Percentiles rank a stretch among this genome's conserved stretches.
Conservation (phyloP, 805 yeast species). For the Hanseniaspora valbyensis region DNA sequence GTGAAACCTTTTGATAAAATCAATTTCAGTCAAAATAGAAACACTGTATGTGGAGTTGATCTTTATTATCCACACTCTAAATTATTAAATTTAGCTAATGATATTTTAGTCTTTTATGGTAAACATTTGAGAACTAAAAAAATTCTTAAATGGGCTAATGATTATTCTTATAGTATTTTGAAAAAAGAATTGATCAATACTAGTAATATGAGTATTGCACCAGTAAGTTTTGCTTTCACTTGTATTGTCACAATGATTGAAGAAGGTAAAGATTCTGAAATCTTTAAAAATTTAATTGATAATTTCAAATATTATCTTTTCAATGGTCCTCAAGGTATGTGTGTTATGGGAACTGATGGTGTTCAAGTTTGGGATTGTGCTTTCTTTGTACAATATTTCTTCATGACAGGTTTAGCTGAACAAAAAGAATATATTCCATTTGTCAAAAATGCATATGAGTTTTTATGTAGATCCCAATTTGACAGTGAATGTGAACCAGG, state of each 20-base stretch:
- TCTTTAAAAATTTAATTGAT: conserved; percentile 43
- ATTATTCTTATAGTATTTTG: conserved; percentile 49
- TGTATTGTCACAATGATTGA: conserved; percentile 58
- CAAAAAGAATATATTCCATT: conserved; percentile 51
- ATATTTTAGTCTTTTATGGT: conserved; percentile 52
- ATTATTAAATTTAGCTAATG: conserved; percentile 52
- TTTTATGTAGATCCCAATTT: conserved; percentile 74
- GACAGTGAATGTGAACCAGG: conserved; percentile 66
- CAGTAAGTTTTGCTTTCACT: conserved; percentile 80
- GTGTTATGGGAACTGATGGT: conserved; percentile 95
- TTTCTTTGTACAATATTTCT: conserved; percentile 73
- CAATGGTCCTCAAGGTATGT: conserved; percentile 82
- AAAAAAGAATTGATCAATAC: conserved; percentile 70
- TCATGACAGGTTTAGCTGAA: conserved; percentile 68
- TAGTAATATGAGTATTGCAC: conserved; percentile 77
- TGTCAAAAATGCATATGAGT: conserved; percentile 56
- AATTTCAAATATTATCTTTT: conserved; percentile 68
- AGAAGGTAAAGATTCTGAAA: conserved; percentile 57
- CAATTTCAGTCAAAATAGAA: conserved; percentile 59
- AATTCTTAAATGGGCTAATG: conserved; percentile 44
- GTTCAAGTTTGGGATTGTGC: conserved; percentile 96
- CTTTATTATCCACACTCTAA: conserved; percentile 85
- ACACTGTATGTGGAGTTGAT: conserved; percentile 83
- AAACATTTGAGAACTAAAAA: conserved; percentile 64
- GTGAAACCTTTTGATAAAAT: conserved; percentile 50